A percentile compares a stretch with the other conserved stretches of the same genome.
Evolutionary conservation across 495 filamentous ascomycete species (phyloP).

Genomic region (Aspergillus egyptiacus): DNA sequence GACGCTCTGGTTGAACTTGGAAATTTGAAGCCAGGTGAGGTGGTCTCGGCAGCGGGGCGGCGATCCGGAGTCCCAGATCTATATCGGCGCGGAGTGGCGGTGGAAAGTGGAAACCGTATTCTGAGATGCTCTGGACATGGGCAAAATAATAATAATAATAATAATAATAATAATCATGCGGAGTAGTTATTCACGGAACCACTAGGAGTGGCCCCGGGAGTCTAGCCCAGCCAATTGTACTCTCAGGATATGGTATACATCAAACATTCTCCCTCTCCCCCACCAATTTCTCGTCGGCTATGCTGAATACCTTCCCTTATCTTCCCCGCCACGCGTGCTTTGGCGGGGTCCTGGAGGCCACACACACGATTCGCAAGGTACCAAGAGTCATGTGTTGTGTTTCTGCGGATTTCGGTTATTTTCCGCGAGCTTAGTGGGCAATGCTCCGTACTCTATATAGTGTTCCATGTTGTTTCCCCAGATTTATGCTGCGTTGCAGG

Average conservation of each 20-base stretch:
- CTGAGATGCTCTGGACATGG: background rate
- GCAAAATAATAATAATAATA: no score
- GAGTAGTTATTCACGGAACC: background rate
- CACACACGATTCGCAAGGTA: no score
- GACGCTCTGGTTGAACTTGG: background rate
- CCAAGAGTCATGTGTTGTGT: no score
- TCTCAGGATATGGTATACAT: background rate
- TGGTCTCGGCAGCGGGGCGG: slow-evolving; percentile 6
- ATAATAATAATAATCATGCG: slow-evolving; percentile 4
- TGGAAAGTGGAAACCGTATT: background rate
- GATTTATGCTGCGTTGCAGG: no score
- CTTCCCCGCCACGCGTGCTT: background rate
- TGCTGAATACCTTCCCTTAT: background rate
- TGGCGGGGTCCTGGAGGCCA: background rate
- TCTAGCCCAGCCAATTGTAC: background rate
- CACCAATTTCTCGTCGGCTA: background rate
- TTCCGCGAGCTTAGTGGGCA: no score
- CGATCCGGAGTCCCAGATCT: background rate
- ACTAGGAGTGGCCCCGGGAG: background rate
- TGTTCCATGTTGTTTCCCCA: no score
- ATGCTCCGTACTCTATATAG: no score
- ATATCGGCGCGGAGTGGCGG: slow-evolving; percentile 6
- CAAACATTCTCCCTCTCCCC: background rate
- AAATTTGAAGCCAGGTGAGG: background rate
- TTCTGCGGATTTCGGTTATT: no score